Conservation (phyloP, 345 rosid species). For the Arabidopsis suecica region DNA sequence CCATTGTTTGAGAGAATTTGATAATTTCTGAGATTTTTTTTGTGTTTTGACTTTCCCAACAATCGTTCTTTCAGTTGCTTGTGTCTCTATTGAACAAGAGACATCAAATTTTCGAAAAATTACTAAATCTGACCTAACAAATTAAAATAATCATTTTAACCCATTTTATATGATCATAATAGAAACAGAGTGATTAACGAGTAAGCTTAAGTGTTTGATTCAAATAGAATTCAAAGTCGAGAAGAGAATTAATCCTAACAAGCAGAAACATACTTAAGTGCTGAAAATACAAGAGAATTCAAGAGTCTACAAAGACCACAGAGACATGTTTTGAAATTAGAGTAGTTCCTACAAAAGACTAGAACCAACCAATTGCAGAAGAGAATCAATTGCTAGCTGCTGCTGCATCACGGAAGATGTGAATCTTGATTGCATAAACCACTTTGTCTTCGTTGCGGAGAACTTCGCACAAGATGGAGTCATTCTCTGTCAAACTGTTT, state of each 20-base stretch:
- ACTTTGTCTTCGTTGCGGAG: neutral
- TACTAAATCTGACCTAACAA: neutral
- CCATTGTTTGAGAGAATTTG: conserved; percentile 47
- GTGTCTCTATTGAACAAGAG: neutral
- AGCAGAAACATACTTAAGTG: neutral
- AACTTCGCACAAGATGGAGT: neutral
- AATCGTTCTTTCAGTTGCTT: conserved; percentile 10
- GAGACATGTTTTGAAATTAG: neutral
- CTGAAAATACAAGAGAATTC: too few relatives aligned
- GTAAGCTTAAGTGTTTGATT: too few relatives aligned
- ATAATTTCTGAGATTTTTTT: neutral
- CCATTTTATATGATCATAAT: neutral
- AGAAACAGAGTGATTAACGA: too few relatives aligned
- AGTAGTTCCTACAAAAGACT: neutral
- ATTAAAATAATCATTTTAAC: neutral
- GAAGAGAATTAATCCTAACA: neutral
- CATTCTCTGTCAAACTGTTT: neutral
- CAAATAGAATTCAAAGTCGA: too few relatives aligned
- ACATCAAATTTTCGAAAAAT: neutral
- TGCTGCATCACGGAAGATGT: neutral
- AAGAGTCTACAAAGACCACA: too few relatives aligned
- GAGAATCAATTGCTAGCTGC: neutral
- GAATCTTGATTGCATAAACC: neutral
- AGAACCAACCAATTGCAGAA: too few relatives aligned
- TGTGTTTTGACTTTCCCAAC: conserved; percentile 1